A percentile compares a stretch with the other conserved stretches of the same genome.
Evolutionary conservation across 441 rosid genomes (phyloP).

Genomic region (Manihot esculenta): DNA sequence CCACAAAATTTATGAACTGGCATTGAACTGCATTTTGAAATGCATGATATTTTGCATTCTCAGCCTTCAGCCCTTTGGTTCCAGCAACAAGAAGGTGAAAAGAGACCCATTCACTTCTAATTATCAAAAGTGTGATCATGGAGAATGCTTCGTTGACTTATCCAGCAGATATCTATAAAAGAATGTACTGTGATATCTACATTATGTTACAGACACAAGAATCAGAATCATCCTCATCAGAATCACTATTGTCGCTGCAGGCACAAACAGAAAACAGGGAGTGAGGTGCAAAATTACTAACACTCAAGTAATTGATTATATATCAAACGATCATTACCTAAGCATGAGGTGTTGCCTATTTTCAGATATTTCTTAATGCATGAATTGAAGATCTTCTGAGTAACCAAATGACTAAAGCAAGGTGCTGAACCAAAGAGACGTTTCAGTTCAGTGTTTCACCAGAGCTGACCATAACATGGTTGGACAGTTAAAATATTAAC

Average conservation of each 20-base stretch:
- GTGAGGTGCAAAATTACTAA: neutral
- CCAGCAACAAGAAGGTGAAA: conserved; percentile 1
- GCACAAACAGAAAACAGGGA: conserved; percentile 22
- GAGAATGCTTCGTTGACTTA: conserved; percentile 5
- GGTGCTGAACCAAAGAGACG: neutral
- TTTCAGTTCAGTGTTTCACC: neutral
- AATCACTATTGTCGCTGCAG: conserved; percentile 78
- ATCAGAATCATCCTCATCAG: conserved; percentile 79
- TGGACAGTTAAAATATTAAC: neutral
- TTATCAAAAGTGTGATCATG: conserved; percentile 10
- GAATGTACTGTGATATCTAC: conserved; percentile 44
- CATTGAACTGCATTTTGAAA: conserved; percentile 5
- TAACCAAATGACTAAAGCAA: neutral
- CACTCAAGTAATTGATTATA: conserved; percentile 7
- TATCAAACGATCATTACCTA: neutral
- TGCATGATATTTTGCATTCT: conserved; percentile 14
- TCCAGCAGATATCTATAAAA: conserved; percentile 25
- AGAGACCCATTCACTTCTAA: conserved; percentile 10
- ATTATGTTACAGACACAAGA: conserved; percentile 78
- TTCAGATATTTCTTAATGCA: neutral
- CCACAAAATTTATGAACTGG: too few species aligned
- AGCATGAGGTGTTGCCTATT: neutral
- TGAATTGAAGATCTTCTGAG: neutral
- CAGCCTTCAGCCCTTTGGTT: conserved; percentile 17
- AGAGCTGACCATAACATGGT: neutral